phyloP scores from a whole-genome alignment of 805 yeast genomes.

The Saturnispora hagleri region DNA sequence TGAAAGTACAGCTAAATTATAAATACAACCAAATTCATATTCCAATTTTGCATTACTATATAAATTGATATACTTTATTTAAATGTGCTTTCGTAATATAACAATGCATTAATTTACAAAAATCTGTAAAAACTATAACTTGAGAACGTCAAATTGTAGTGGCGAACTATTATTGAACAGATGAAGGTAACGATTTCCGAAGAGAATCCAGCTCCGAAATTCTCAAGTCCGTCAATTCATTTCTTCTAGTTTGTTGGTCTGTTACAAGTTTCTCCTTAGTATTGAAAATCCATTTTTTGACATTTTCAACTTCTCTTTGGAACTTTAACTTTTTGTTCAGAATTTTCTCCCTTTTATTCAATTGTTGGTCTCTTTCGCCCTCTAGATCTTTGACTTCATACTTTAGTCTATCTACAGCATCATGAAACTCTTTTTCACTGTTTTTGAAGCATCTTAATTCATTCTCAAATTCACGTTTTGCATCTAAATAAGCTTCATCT shows the following conservation, averaged over 20 bases:
- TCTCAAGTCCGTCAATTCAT: conserved; percentile 20
- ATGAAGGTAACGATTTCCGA: neutral
- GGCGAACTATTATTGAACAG: neutral
- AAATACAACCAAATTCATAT: neutral
- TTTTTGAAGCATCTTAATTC: conserved; percentile 25
- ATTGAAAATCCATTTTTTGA: conserved; percentile 21
- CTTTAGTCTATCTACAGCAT: conserved; percentile 18
- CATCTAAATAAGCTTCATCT: conserved; percentile 30
- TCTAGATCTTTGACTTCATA: conserved; percentile 19
- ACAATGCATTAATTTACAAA: neutral
- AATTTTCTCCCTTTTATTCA: conserved; percentile 28
- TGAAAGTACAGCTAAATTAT: neutral
- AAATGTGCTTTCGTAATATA: neutral
- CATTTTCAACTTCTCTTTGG: conserved; percentile 16
- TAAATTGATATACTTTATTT: neutral
- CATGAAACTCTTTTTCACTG: conserved; percentile 24
- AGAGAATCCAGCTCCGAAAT: conserved; percentile 8
- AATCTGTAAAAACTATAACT: neutral
- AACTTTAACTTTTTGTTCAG: conserved; percentile 25
- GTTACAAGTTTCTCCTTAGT: conserved; percentile 16
- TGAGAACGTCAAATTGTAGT: neutral
- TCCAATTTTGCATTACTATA: neutral
- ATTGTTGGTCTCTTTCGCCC: conserved; percentile 24
- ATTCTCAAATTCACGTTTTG: conserved; percentile 31
- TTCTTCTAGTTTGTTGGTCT: conserved; percentile 17